Evolutionary conservation across 1,284 basidiomycete genomes (phyloP), one percentile per base, ranked within the genome.

Genomic region (Ganoderma leucocontextum): DNA sequence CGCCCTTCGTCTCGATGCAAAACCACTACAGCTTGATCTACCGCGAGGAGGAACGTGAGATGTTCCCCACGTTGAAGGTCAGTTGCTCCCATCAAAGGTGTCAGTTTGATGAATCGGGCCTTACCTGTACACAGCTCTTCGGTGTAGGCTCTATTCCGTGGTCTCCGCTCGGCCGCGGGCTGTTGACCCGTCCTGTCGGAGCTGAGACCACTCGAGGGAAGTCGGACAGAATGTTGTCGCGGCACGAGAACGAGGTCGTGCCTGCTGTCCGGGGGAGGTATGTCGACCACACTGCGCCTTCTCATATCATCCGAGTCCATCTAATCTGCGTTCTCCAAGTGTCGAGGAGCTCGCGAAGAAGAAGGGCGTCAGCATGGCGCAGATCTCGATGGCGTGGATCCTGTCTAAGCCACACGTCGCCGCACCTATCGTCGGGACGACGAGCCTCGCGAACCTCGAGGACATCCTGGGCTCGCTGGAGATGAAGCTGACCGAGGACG

Each of bases 1-100:
- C 85, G 29, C 83, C 82, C 3, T 86, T 86, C 78, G 83, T 86
- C 75, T 82, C 82, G 12, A 88, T 88, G 87, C 87, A 89, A 70
- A 85, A 86, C 75, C 85, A 82, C 62, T 79, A 83, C 72, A 79
- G 72, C n/a, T 72, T 82, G 19, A 62, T 81, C 22, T 87, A 87
- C 70, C 80, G 85, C 44, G 85, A 87, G 72, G 85, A 86, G 71
- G 84, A 85, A 72, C 77, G 84, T 13, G 85, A 86, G 77, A 86
- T 87, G 84, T 81, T 84, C 67, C 85, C 85, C 15, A 77, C 67
- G 15, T 55, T 49, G 3, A 47, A 62, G 60, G 42, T 35, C 15
- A 25, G 59, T 12, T 13, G 9, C 35, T 13, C 8, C 39, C 1
- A 29, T 10, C 35, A 15, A 5, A 25, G 19, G 12, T 25, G 1